Evolutionary conservation across 352 stramenopile species (phyloP).

Genomic region (Globisporangium barbulae): DNA sequence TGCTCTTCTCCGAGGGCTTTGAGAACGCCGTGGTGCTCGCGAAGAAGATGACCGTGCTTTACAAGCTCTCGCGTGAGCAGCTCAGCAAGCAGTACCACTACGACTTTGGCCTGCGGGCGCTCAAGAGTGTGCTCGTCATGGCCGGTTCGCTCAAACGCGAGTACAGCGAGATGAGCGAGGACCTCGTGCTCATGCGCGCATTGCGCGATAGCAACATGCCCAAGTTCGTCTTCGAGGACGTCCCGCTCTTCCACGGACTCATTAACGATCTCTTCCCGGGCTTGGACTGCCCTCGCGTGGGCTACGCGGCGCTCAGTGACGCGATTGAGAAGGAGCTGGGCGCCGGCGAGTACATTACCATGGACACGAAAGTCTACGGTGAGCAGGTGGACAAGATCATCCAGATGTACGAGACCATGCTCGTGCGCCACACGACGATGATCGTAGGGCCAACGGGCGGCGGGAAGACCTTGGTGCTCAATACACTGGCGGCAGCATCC

Average conservation of each 20-base stretch:
- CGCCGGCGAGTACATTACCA: constrained; percentile 77
- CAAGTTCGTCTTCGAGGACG: constrained; percentile 96
- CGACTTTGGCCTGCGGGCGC: constrained; percentile 92
- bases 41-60: constrained; percentile 95
- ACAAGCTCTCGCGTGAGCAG: constrained; percentile 94
- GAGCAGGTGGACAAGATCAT: constrained; percentile 97
- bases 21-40: constrained; percentile 86
- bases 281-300: constrained; percentile 91
- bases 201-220: constrained; percentile 96
- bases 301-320: constrained; percentile 89
- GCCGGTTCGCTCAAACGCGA: constrained; percentile 91
- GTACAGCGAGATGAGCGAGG: constrained; percentile 91
- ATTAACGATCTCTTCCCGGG: constrained; percentile 95
- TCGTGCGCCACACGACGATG: constrained; percentile 95
- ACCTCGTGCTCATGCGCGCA: constrained; percentile 94
- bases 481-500: constrained; percentile 84
- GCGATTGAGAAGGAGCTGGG: constrained; percentile 87
- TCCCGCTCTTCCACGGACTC: constrained; percentile 92
- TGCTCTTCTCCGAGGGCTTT: constrained; percentile 93
- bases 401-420: constrained; percentile 96
- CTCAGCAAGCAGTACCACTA: constrained; percentile 96
- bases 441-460: constrained; percentile 93
- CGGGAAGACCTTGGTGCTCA: constrained; percentile 91
- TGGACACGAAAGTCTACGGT: constrained; percentile 65
- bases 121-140: constrained; percentile 95